phyloP scores from a whole-genome alignment of 2,329 filamentous ascomycete species.

The Seiridium unicorne region DNA sequence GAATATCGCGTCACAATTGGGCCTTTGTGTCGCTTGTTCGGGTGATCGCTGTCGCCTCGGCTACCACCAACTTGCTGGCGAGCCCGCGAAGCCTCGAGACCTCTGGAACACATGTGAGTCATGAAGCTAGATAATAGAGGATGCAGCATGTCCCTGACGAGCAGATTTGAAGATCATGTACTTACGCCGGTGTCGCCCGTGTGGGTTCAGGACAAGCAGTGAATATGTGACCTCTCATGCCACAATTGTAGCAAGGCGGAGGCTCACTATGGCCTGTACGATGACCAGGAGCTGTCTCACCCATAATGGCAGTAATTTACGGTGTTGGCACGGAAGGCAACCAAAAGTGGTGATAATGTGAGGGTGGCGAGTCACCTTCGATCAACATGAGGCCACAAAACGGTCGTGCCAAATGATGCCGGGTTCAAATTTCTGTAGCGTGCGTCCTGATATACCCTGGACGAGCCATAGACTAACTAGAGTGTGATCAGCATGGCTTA shows the following conservation, averaged over 20 bases:
- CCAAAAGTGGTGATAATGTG: not conserved
- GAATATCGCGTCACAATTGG: conserved; percentile 30
- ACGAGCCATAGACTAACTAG: too few species aligned
- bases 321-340: not conserved
- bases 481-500: too few species aligned
- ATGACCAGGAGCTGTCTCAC: conserved; percentile 22
- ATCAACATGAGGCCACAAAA: too few species aligned
- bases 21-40: conserved; percentile 23
- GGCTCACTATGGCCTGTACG: conserved; percentile 24
- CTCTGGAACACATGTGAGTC: conserved; percentile 15
- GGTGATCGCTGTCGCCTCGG: conserved; percentile 9
- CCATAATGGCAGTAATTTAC: conserved; percentile 16
- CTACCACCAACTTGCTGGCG: conserved; percentile 20
- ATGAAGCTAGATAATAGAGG: not conserved
- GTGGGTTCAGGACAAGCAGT: conserved; percentile 30
- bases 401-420: too few species aligned
- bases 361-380: too few species aligned
- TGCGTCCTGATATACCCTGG: too few species aligned
- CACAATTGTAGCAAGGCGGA: conserved; percentile 30
- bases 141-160: not conserved
- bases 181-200: conserved; percentile 30
- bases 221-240: conserved; percentile 29
- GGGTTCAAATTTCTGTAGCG: too few species aligned
- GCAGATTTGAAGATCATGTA: not conserved
- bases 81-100: conserved; percentile 23